A percentile compares a stretch with the other conserved stretches of the same genome.
Conservation (phyloP, 1,139 yeast genomes). For the Geotrichum histeridarum region DNA sequence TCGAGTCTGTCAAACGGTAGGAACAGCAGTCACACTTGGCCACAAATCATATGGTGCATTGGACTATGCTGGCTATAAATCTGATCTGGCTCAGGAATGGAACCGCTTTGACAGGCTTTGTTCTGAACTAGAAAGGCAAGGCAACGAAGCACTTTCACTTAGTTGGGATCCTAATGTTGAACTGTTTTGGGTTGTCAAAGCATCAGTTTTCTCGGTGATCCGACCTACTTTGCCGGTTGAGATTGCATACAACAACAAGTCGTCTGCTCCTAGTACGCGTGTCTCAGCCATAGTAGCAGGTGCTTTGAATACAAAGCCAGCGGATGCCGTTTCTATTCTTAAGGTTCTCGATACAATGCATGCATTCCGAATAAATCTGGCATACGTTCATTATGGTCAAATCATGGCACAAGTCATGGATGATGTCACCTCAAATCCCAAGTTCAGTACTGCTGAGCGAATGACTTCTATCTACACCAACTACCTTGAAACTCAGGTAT, state of each 20-base stretch:
- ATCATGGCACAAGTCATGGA: constrained; percentile 8
- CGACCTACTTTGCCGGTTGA: constrained; percentile 26
- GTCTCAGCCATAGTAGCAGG: constrained; percentile 2
- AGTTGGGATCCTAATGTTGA: constrained; percentile 27
- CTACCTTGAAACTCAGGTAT: constrained; percentile 4
- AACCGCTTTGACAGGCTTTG: constrained; percentile 57
- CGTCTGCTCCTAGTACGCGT: constrained; percentile 22
- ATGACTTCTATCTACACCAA: not conserved
- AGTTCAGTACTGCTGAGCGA: constrained; percentile 11
- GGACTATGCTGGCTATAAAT: constrained; percentile 29
- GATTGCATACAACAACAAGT: constrained; percentile 24
- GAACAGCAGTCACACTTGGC: constrained; percentile 27
- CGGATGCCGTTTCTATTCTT: not conserved
- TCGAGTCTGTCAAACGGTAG: constrained; percentile 34
- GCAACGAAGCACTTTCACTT: constrained; percentile 53
- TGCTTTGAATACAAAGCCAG: not conserved
- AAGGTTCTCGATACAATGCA: constrained; percentile 10
- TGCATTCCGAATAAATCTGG: constrained; percentile 11
- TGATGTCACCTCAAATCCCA: constrained; percentile 8
- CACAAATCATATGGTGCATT: constrained; percentile 8
- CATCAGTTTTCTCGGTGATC: constrained; percentile 25
- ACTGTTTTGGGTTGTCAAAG: constrained; percentile 23
- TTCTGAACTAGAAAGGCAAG: constrained; percentile 56
- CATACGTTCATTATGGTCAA: constrained; percentile 12
- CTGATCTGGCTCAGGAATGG: constrained; percentile 47